Evolutionary conservation across 306 rosid species (phyloP).

Genomic region (peach (Prunus persica)): Prunus_persica_NCBIv2 NC_034009.1:23779501-23780000

Average conservation of each 20-base stretch:
- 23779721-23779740: slow-evolving; percentile 14
- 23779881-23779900: not conserved
- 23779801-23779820: not conserved
- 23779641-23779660: slow-evolving; percentile 80
- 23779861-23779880: not conserved
- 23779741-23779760: slow-evolving; percentile 9
- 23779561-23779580: slow-evolving; percentile 21
- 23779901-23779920: not conserved
- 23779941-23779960: slow-evolving; percentile 21
- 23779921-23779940: slow-evolving; percentile 8
- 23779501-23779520: not conserved
- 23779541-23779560: slow-evolving; percentile 15
- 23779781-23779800: not conserved
- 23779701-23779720: slow-evolving; percentile 22
- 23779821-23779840: not conserved
- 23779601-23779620: slow-evolving; percentile 91
- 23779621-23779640: slow-evolving; percentile 93
- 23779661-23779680: slow-evolving; percentile 97
- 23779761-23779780: not conserved
- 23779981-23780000: slow-evolving; percentile 97
- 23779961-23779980: slow-evolving; percentile 85
- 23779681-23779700: slow-evolving; percentile 94
- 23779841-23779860: not conserved
- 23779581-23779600: slow-evolving; percentile 29
- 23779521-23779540: slow-evolving; percentile 3